Evolutionary conservation across 208 protist species (phyloP).

Genomic region (Leishmania tropica): DNA sequence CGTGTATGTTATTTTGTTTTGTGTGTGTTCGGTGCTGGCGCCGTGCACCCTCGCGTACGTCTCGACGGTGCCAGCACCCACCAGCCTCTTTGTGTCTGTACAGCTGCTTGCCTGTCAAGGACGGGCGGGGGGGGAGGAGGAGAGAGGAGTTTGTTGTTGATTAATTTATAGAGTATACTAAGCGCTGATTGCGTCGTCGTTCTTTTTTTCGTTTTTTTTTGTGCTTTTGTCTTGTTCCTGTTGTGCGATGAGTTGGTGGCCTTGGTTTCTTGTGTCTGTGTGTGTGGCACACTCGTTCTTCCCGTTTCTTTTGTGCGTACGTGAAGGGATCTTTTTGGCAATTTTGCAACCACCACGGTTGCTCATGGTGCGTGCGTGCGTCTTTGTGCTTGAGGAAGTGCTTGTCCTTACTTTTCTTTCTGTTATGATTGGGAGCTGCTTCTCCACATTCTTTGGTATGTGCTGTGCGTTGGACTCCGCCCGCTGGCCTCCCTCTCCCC

Average conservation of each 20-base stretch:
- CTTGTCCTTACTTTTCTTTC: conserved; percentile 9
- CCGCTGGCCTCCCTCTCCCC: not conserved
- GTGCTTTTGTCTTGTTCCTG: not conserved
- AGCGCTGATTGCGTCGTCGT: not conserved
- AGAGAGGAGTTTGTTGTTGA: not conserved
- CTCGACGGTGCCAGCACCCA: not conserved
- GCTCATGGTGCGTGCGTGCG: not conserved
- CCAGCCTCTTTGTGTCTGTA: not conserved
- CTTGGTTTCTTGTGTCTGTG: not conserved
- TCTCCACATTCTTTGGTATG: not conserved
- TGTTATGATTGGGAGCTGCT: conserved; percentile 15
- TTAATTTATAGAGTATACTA: conserved; percentile 17
- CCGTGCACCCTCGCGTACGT: not conserved
- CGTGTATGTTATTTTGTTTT: not conserved
- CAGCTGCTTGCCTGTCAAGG: not conserved
- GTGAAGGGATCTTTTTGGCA: not conserved
- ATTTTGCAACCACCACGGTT: not conserved
- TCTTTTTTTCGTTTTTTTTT: not conserved
- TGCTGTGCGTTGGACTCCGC: not conserved
- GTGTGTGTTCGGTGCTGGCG: not conserved
- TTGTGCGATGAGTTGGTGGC: not conserved
- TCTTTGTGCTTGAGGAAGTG: conserved; percentile 5
- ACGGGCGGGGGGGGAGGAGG: not conserved
- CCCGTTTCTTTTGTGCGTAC: not conserved
- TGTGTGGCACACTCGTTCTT: not conserved